Conservation (phyloP, 2,329 filamentous ascomycete species). For the Penicillium nordicum region DNA sequence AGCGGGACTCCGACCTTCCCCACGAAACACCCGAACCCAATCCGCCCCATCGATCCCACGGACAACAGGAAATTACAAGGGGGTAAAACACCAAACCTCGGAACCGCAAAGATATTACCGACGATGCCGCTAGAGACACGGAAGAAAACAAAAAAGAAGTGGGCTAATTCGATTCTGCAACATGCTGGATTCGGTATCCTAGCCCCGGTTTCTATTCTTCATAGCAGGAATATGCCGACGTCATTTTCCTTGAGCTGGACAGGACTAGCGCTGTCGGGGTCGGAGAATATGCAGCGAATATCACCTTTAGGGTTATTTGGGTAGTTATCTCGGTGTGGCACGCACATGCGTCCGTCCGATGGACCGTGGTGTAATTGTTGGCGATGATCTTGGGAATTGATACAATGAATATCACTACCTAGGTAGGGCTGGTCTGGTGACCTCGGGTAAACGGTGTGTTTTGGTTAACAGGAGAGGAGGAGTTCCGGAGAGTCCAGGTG, state of each 20-base stretch:
- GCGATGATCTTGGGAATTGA: not conserved
- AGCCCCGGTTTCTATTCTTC: not conserved
- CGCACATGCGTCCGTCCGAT: not conserved
- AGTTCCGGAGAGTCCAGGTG: not conserved
- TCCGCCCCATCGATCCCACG: not conserved
- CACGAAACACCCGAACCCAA: not conserved
- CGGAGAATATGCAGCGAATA: not conserved
- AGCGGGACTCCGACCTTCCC: slow-evolving; percentile 1
- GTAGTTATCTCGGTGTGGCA: not conserved
- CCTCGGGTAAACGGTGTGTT: not conserved
- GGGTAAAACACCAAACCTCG: not conserved
- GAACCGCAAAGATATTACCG: not conserved
- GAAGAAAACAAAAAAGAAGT: not conserved
- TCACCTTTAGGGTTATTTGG: not conserved
- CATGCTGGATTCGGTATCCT: not conserved
- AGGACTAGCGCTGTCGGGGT: not conserved
- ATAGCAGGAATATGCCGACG: not conserved
- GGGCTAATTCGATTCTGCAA: not conserved
- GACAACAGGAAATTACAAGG: not conserved
- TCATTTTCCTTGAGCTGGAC: not conserved
- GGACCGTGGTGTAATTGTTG: not conserved
- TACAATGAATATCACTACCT: not conserved
- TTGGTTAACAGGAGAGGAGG: not conserved
- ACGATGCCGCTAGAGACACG: not conserved
- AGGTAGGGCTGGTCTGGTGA: not conserved